A percentile compares a stretch with the other conserved stretches of the same genome.
phyloP scores from a whole-genome alignment of 345 rosid genomes.

The Eucalyptus pumila region DNA sequence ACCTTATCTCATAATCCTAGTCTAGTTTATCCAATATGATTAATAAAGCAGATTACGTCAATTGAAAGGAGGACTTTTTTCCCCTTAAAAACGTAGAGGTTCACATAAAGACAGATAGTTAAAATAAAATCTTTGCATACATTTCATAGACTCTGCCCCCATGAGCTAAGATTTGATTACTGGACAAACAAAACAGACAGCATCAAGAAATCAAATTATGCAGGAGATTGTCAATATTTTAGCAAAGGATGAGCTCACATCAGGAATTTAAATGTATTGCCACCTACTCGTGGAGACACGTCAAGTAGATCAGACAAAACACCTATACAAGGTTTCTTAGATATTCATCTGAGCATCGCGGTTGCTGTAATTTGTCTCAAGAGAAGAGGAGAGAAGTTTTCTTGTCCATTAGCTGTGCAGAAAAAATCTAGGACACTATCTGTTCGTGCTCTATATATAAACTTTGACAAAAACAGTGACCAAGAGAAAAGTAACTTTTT shows the following conservation, averaged over 20 bases:
- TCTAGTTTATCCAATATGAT: background rate
- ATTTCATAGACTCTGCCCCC: background rate
- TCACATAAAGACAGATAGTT: background rate
- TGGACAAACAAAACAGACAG: background rate
- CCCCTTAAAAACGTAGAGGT: background rate
- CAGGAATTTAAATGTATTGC: background rate
- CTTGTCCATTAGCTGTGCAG: background rate
- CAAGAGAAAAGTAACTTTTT: background rate
- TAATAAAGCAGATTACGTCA: background rate
- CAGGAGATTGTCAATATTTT: background rate
- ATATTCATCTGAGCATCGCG: background rate
- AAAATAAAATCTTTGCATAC: background rate
- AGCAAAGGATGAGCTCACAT: background rate
- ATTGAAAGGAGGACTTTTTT: background rate
- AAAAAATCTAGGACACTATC: background rate
- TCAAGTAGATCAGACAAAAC: background rate
- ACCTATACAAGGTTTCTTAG: background rate
- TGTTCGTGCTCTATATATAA: background rate
- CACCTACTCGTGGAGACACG: background rate
- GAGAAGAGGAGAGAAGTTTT: background rate
- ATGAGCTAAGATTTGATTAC: background rate
- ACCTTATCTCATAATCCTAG: background rate
- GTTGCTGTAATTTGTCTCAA: background rate
- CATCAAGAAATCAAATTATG: background rate
- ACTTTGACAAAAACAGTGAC: background rate